Evolutionary conservation across 2,329 filamentous ascomycete species (phyloP).

Genomic region (Ophiostoma novo-ulmi): DNA sequence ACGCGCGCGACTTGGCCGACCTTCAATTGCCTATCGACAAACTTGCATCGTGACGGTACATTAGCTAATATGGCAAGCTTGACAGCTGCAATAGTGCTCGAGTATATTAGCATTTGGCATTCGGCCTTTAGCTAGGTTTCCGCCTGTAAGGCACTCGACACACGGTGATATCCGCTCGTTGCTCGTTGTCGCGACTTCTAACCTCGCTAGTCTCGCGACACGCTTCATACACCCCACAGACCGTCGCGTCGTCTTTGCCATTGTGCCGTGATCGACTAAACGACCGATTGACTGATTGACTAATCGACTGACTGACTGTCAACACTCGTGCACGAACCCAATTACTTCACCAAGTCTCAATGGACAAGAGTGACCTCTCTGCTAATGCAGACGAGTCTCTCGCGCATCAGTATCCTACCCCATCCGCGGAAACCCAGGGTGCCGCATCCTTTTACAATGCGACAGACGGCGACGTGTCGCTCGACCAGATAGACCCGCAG

Average conservation of each 20-base stretch:
- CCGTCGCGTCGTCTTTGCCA: background rate
- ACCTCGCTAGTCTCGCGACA: background rate
- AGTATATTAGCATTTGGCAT: background rate
- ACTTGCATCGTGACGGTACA: background rate
- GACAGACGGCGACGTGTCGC: constrained; percentile 20
- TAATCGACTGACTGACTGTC: background rate
- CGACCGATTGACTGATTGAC: background rate
- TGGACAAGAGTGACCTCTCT: constrained; percentile 34
- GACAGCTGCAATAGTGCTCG: background rate
- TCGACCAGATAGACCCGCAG: constrained; percentile 33
- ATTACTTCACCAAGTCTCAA: constrained; percentile 7
- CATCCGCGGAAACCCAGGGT: constrained; percentile 43
- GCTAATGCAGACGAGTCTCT: constrained; percentile 37
- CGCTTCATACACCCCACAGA: background rate
- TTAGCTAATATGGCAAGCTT: background rate
- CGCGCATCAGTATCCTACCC: constrained; percentile 44
- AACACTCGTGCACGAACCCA: background rate
- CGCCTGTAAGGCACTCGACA: background rate
- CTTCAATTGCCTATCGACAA: background rate
- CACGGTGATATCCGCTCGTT: background rate
- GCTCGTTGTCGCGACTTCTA: background rate
- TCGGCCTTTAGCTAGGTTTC: background rate
- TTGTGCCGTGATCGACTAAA: background rate
- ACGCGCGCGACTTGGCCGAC: background rate
- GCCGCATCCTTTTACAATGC: constrained; percentile 39